phyloP scores from a whole-genome alignment of 768 basidiomycete genomes.

The Hebeloma cylindrosporum region DNA sequence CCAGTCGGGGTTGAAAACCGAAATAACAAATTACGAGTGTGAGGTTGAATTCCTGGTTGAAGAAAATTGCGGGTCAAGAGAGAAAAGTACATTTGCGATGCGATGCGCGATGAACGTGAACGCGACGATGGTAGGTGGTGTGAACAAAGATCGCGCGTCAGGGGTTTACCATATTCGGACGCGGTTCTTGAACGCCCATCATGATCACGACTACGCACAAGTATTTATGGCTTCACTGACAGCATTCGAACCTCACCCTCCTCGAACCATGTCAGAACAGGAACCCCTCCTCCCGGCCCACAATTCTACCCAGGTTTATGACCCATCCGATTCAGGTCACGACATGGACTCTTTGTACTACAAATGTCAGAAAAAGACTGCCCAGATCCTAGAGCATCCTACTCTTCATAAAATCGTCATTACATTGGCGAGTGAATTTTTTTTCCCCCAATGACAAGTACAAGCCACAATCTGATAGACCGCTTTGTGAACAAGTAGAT shows the following conservation, averaged over 20 bases:
- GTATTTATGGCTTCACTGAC: too few relatives aligned
- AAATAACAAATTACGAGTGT: not conserved
- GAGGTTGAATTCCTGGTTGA: too few relatives aligned
- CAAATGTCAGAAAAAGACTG: conserved; percentile 37
- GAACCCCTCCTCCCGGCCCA: conserved; percentile 44
- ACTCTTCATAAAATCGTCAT: conserved; percentile 58
- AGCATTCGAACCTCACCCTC: too few relatives aligned
- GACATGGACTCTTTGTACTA: conserved; percentile 3
- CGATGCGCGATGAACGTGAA: too few relatives aligned
- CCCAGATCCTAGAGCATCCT: conserved; percentile 50
- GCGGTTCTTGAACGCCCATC: too few relatives aligned
- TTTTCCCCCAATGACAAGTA: not conserved
- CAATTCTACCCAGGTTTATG: conserved; percentile 4
- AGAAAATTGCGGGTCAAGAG: too few relatives aligned
- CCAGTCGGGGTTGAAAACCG: not conserved
- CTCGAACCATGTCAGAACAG: conserved; percentile 41
- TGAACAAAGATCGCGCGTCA: too few relatives aligned
- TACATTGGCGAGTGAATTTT: conserved; percentile 49
- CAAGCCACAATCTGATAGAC: conserved; percentile 4
- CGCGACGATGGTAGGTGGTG: too few relatives aligned
- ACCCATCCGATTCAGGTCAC: not conserved
- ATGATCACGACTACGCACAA: too few relatives aligned
- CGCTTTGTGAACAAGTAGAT: conserved; percentile 43
- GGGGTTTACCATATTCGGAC: too few relatives aligned
- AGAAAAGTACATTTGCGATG: too few relatives aligned